phyloP scores from a whole-genome alignment of 768 basidiomycete species.

The Phallus indusiatus region DNA sequence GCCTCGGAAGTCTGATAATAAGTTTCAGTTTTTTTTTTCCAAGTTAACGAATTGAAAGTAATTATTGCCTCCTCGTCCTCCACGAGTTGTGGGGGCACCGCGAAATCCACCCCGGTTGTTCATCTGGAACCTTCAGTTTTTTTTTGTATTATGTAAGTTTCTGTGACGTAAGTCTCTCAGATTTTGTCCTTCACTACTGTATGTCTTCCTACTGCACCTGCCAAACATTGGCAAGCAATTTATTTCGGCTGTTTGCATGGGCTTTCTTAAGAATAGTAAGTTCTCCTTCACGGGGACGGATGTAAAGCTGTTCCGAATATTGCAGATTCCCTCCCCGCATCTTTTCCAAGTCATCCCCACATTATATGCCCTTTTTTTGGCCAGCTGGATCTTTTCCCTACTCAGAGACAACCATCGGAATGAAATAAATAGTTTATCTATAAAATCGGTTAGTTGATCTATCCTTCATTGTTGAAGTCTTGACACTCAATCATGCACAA shows the following conservation, averaged over 20 bases:
- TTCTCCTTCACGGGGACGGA: conserved; percentile 7
- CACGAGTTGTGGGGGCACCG: conserved; percentile 44
- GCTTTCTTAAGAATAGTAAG: conserved; percentile 44
- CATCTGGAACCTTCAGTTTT: background rate
- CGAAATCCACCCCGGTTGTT: conserved; percentile 8
- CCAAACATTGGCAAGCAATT: background rate
- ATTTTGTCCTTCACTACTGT: too few species aligned
- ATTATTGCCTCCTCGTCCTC: conserved; percentile 31
- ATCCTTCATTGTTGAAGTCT: conserved; percentile 2
- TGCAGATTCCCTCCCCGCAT: conserved; percentile 31
- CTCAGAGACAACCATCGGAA: conserved; percentile 2
- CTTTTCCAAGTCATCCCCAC: conserved; percentile 22
- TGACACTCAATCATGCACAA: background rate
- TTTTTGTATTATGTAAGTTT: background rate
- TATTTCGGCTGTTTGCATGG: conserved; percentile 36
- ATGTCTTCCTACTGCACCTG: background rate
- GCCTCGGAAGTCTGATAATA: conserved; percentile 41
- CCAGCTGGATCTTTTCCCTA: conserved; percentile 10
- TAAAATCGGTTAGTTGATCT: conserved; percentile 9
- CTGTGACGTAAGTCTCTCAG: background rate
- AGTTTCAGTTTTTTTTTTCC: conserved; percentile 13
- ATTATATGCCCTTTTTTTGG: conserved; percentile 20
- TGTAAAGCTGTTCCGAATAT: background rate
- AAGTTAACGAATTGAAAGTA: background rate
- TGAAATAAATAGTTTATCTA: conserved; percentile 10